Conservation (phyloP, 352 stramenopile species). For the Globisporangium solare region DNA sequence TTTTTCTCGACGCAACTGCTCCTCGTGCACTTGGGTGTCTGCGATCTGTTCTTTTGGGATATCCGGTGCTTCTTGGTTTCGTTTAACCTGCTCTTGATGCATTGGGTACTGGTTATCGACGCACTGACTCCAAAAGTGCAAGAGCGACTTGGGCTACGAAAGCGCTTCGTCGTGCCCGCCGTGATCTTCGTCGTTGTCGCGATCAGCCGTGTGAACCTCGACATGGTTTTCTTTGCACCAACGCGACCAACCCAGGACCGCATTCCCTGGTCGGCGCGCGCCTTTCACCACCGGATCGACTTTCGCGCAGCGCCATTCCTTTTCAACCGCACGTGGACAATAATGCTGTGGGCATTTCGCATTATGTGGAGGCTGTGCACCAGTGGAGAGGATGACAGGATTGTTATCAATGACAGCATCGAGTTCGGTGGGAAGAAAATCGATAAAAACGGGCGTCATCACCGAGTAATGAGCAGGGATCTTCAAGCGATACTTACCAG, state of each 20-base stretch:
- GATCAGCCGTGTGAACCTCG: background rate
- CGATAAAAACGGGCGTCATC: no score
- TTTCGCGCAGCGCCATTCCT: conserved; percentile 7
- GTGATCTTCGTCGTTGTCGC: conserved; percentile 6
- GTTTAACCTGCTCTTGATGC: conserved; percentile 21
- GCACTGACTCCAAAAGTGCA: conserved; percentile 10
- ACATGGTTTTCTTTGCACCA: background rate
- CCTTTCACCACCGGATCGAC: background rate
- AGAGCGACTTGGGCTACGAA: background rate
- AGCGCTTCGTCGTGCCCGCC: background rate
- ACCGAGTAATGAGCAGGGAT: no score
- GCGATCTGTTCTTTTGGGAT: conserved; percentile 32
- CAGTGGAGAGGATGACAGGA: background rate
- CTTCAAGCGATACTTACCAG: no score
- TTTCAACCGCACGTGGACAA: conserved; percentile 4
- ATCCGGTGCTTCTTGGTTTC: conserved; percentile 9
- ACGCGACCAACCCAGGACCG: conserved; percentile 4
- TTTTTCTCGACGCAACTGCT: conserved; percentile 35
- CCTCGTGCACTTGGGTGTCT: conserved; percentile 20
- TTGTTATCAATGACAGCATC: conserved; percentile 8
- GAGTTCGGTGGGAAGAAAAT: conserved; percentile 10
- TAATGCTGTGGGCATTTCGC: conserved; percentile 9
- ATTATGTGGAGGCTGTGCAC: conserved; percentile 10
- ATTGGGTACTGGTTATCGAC: conserved; percentile 31
- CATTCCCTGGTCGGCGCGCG: conserved; percentile 1